These are phyloP conservation scores for Camelina neglecta DNA, from an alignment of 345 rosid genomes.

Conservation along the genomic window DNA sequence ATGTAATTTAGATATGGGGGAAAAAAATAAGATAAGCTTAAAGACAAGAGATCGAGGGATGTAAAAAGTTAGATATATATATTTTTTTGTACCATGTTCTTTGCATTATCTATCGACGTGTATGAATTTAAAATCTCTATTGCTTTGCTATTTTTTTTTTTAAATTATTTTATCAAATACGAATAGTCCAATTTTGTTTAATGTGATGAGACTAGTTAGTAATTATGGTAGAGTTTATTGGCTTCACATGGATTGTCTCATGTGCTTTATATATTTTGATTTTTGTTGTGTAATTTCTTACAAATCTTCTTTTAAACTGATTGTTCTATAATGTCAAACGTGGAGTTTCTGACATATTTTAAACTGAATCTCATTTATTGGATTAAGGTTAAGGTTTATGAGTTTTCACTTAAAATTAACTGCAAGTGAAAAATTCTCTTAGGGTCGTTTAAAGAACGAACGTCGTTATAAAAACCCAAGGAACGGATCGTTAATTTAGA, in stretches of 20 bases:
- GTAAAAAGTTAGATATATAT: slow-evolving; percentile 4
- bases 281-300: neutral
- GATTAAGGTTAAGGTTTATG: neutral
- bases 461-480: slow-evolving; percentile 22
- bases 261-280: neutral
- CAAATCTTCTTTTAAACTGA: neutral
- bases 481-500: slow-evolving; percentile 8
- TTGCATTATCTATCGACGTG: slow-evolving; percentile 35
- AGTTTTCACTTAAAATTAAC: neutral
- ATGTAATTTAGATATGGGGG: slow-evolving; percentile 29
- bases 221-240: neutral
- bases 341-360: neutral
- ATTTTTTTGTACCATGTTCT: slow-evolving; percentile 29
- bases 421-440: neutral
- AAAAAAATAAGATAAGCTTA: neutral
- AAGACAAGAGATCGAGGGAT: slow-evolving; percentile 20
- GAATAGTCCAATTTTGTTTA: neutral
- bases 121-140: neutral
- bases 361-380: neutral
- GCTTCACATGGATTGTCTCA: neutral
- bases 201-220: neutral
- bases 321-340: neutral
- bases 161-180: neutral
- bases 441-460: neutral
- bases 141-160: neutral